These are phyloP conservation scores for Neobulgaria alba DNA, from an alignment of 2,329 filamentous ascomycete species.

Conservation along the genomic window DNA sequence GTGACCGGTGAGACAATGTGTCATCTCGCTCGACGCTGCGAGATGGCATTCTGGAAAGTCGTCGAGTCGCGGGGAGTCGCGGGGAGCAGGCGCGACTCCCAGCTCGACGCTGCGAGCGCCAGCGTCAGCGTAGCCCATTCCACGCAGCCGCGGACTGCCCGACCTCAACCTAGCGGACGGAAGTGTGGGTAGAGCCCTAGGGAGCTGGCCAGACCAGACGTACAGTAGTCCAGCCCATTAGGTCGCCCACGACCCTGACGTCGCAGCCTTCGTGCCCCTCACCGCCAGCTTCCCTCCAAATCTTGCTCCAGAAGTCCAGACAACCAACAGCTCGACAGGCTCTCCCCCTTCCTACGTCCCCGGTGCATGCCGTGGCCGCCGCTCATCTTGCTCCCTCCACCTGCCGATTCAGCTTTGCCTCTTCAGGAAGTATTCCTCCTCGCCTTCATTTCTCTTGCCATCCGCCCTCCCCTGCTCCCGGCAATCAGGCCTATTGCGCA, in stretches of 20 bases:
- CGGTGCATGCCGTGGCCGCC: neutral
- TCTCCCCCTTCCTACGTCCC: neutral
- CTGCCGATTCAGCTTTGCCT: slow-evolving; percentile 2
- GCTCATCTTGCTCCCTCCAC: neutral
- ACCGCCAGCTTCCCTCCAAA: neutral
- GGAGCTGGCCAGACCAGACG: too few relatives aligned
- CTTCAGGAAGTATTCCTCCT: slow-evolving; percentile 2
- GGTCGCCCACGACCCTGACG: neutral
- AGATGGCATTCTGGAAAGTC: too few relatives aligned
- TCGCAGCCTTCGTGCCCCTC: neutral
- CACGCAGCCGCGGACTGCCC: too few relatives aligned
- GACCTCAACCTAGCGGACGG: too few relatives aligned
- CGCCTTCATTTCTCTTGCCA: slow-evolving; percentile 2
- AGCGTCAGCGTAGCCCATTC: too few relatives aligned
- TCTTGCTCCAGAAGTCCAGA: neutral
- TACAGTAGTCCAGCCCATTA: neutral
- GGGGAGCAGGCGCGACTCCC: too few relatives aligned
- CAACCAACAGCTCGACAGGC: neutral
- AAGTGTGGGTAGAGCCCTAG: too few relatives aligned
- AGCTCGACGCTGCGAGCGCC: too few relatives aligned
- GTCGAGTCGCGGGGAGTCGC: too few relatives aligned
- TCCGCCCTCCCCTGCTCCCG: slow-evolving; percentile 2
- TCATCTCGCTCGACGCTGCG: too few relatives aligned
- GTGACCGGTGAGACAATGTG: slow-evolving; percentile 8
- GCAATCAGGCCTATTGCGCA: neutral